These are phyloP conservation scores for Colletotrichum kahawae DNA, from an alignment of 2,329 filamentous ascomycete genomes.

Conservation along the genomic window DNA sequence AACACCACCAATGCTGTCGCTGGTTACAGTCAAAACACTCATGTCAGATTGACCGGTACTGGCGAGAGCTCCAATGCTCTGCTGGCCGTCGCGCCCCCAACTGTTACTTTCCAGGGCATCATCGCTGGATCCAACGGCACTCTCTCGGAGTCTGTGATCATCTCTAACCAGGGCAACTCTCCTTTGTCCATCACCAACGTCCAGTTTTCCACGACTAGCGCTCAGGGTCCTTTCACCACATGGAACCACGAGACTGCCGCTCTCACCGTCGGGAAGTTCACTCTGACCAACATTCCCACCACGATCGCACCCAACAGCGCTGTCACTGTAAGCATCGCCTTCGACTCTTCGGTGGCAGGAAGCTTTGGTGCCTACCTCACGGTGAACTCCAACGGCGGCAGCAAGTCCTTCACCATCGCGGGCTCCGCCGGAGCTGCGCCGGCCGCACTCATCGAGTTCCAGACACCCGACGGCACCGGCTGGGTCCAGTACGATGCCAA, in stretches of 20 bases:
- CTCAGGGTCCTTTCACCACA: slow-evolving; percentile 49
- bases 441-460: slow-evolving; percentile 57
- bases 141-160: slow-evolving; percentile 46
- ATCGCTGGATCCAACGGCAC: slow-evolving; percentile 48
- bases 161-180: slow-evolving; percentile 55
- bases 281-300: slow-evolving; percentile 49
- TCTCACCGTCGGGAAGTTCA: slow-evolving; percentile 52
- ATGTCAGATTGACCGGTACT: slow-evolving; percentile 52
- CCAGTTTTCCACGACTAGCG: slow-evolving; percentile 45
- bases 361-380: slow-evolving; percentile 55
- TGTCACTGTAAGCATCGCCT: slow-evolving; percentile 48
- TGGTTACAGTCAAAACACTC: slow-evolving; percentile 51
- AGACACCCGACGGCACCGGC: slow-evolving; percentile 51
- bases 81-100: slow-evolving; percentile 51
- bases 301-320: slow-evolving; percentile 44
- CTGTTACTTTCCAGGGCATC: slow-evolving; percentile 53
- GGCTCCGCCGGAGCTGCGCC: slow-evolving; percentile 55
- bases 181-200: slow-evolving; percentile 48
- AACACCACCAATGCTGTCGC: slow-evolving; percentile 49
- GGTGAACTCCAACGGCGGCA: slow-evolving; percentile 54
- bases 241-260: slow-evolving; percentile 40
- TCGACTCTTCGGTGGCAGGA: slow-evolving; percentile 50
- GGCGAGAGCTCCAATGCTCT: slow-evolving; percentile 51
- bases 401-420: slow-evolving; percentile 49
- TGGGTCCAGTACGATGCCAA: slow-evolving; percentile 53